Percentiles rank a stretch among this genome's conserved stretches.
phyloP scores from a whole-genome alignment of 1,139 yeast species.

The Hyphopichia burtonii region DNA sequence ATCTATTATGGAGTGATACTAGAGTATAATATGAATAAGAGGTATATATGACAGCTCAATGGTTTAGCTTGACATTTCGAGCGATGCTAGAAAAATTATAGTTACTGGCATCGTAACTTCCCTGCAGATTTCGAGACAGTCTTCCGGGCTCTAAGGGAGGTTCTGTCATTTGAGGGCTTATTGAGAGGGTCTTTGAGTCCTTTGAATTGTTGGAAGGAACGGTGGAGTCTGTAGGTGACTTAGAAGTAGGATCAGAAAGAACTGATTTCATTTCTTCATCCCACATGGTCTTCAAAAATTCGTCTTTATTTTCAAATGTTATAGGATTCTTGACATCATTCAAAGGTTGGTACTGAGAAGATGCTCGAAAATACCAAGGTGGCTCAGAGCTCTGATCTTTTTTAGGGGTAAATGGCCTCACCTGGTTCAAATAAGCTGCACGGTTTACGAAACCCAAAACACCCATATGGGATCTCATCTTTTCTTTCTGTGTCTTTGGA shows the following conservation, averaged over 20 bases:
- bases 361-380: constrained; percentile 1
- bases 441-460: constrained; percentile 18
- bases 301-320: constrained; percentile 12
- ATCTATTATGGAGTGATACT: no score
- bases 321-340: not conserved
- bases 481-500: not conserved
- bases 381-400: not conserved
- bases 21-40: no score
- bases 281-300: constrained; percentile 5
- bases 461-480: constrained; percentile 13
- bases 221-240: no score
- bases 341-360: not conserved
- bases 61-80: not conserved
- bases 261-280: constrained; percentile 1
- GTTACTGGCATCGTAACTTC: not conserved
- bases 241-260: not conserved
- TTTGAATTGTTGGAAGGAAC: no score
- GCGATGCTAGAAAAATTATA: constrained; percentile 1
- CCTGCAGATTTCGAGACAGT: not conserved
- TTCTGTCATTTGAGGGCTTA: no score
- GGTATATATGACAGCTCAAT: no score
- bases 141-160: no score
- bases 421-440: not conserved
- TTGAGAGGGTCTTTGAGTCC: no score
- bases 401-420: not conserved